Conservation (phyloP, 1,139 yeast genomes). For the Protomyces pachydermus region DNA sequence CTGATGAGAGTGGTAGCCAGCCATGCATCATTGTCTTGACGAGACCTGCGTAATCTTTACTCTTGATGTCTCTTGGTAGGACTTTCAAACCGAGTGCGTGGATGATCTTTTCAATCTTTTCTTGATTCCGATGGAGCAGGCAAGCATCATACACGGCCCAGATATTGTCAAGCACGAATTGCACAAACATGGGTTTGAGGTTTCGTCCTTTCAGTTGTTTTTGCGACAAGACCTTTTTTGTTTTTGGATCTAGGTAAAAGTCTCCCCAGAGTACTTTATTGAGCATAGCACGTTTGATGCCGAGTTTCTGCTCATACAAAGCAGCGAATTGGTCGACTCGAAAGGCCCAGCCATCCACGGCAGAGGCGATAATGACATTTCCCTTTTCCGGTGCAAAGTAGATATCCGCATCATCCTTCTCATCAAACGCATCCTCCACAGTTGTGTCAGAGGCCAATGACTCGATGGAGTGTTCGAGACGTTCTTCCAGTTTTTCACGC, state of each 20-base stretch:
- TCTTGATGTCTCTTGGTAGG: conserved; percentile 67
- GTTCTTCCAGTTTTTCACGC: conserved; percentile 51
- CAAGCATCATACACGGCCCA: conserved; percentile 86
- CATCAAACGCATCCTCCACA: conserved; percentile 56
- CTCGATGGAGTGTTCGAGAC: neutral
- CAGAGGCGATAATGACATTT: conserved; percentile 91
- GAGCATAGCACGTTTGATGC: conserved; percentile 72
- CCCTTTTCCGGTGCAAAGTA: conserved; percentile 87
- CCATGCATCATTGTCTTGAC: conserved; percentile 74
- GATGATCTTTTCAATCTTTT: conserved; percentile 68
- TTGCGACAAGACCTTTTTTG: conserved; percentile 68
- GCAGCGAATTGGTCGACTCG: conserved; percentile 82
- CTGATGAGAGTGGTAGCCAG: conserved; percentile 90
- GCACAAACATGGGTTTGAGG: conserved; percentile 78
- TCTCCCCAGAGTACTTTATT: conserved; percentile 97
- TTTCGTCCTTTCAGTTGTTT: conserved; percentile 48
- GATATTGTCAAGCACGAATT: conserved; percentile 77
- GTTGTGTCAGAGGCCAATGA: conserved; percentile 38
- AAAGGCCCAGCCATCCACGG: conserved; percentile 98
- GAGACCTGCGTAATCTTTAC: conserved; percentile 67
- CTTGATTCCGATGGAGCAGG: conserved; percentile 60
- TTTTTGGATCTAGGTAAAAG: conserved; percentile 79
- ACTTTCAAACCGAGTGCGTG: conserved; percentile 64
- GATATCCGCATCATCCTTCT: conserved; percentile 72
- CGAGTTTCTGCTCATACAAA: conserved; percentile 76